A percentile compares a stretch with the other conserved stretches of the same genome.
These are phyloP conservation scores for Trichomonas tenax DNA, from an alignment of 208 protist species.

Conservation along the genomic window DNA sequence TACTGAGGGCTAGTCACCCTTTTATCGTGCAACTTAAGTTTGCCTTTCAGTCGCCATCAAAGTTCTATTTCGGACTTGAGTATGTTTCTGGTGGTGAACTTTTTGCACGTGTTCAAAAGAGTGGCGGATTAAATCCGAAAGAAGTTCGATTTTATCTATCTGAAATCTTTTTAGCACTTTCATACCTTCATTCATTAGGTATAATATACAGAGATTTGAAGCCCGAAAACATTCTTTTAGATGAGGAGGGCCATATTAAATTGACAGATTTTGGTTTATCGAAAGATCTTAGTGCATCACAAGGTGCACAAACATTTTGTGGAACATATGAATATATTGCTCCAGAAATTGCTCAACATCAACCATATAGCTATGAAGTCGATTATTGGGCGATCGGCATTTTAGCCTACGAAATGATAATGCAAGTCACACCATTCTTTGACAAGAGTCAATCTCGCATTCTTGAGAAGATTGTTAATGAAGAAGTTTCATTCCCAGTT, in stretches of 20 bases:
- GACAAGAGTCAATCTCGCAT: background rate
- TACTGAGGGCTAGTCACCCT: conserved; percentile 39
- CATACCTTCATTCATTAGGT: conserved; percentile 42
- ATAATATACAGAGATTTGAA: conserved; percentile 50
- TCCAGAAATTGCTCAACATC: background rate
- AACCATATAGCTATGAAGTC: background rate
- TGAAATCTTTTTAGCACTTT: conserved; percentile 47
- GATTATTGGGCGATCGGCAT: conserved; percentile 21
- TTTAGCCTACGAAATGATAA: conserved; percentile 6
- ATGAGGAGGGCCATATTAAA: conserved; percentile 36
- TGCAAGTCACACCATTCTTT: background rate
- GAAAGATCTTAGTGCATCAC: background rate
- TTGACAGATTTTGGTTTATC: conserved; percentile 51
- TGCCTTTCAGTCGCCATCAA: conserved; percentile 48
- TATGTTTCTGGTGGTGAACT: conserved; percentile 54
- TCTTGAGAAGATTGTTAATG: background rate
- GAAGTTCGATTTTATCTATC: conserved; percentile 43
- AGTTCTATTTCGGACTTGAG: conserved; percentile 53
- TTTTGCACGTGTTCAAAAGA: conserved; percentile 51
- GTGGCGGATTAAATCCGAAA: conserved; percentile 38
- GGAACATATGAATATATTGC: conserved; percentile 9
- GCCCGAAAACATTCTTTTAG: conserved; percentile 52
- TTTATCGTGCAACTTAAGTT: conserved; percentile 53
- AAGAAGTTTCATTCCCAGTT: background rate
- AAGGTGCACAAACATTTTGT: conserved; percentile 29